Evolutionary conservation across 2,329 filamentous ascomycete species (phyloP), one percentile per base, ranked within the genome.

Genomic region (Aspergillus luchuensis): DNA sequence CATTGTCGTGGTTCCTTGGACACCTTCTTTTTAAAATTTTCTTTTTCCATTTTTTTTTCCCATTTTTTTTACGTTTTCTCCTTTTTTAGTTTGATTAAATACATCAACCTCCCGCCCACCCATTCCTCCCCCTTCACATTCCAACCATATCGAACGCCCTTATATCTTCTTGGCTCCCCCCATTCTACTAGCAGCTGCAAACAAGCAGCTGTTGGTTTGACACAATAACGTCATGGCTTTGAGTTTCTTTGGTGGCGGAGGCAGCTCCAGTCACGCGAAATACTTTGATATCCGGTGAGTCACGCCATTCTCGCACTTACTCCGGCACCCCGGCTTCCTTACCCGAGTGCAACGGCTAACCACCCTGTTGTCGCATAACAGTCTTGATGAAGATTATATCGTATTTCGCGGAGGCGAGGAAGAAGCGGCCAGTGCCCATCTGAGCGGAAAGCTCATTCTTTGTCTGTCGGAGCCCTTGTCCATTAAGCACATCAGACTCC

Each of bases 341-440:
- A 33, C 49, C 51, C 57, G 56, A 50, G 60, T 49, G 19, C 48
- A 60, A 17, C 48, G 61, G 47, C 69, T 73, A 64, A 71, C 64
- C 19, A 45, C 4, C 45, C 23, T 39, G 28, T 36, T 47, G 28
- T 55, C 45, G 53, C 41, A 11, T 15, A 10, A 17, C 69, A 92
- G 91, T 56, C 84, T 93, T 62, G 89, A 93, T 56, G 89, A 89
- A 70, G 88, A 91, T 69, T 90, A 93, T 59, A 86, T 94, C 61
- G 88, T 94, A 30, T 89, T 95, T 64, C 88, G 91, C 56, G 91
- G 91, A 62, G 84, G 80, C 67, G 88, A 91, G 59, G 83, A 90
- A 72, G 91, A 94, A 72, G 89, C 91, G 50, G 85, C 89, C 47
- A 91, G 89, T 63, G 90, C 91, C 69, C 78, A 91, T 57, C 78